Evolutionary conservation across 306 rosid genomes (phyloP).

Genomic region (Sicyos edulis): DNA sequence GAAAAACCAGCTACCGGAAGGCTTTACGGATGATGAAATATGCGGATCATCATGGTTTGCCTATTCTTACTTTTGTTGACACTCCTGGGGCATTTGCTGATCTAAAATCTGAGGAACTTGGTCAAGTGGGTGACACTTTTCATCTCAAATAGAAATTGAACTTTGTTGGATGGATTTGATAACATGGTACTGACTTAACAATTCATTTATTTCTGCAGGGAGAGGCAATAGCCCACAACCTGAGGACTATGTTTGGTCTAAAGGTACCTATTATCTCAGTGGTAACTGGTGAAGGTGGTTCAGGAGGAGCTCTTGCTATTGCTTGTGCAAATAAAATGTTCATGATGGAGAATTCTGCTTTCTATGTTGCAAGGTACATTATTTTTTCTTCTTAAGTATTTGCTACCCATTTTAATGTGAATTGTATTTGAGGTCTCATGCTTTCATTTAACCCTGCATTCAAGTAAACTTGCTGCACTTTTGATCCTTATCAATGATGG

Average conservation of each 20-base stretch:
- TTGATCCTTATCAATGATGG: neutral
- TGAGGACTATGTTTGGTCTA: conserved; percentile 56
- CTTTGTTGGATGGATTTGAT: conserved; percentile 14
- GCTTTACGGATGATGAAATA: conserved; percentile 63
- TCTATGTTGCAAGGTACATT: conserved; percentile 52
- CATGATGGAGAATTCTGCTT: conserved; percentile 55
- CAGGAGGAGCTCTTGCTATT: conserved; percentile 63
- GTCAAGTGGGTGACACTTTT: conserved; percentile 41
- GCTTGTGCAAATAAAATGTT: conserved; percentile 54
- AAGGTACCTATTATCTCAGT: conserved; percentile 48
- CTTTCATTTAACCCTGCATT: neutral
- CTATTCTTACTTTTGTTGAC: conserved; percentile 56
- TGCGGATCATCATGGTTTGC: conserved; percentile 53
- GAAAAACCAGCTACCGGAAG: conserved; percentile 41
- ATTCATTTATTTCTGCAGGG: conserved; percentile 31
- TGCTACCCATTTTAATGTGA: neutral
- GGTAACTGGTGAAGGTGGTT: conserved; percentile 59
- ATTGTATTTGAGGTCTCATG: neutral
- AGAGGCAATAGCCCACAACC: conserved; percentile 54
- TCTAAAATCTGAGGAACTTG: conserved; percentile 65
- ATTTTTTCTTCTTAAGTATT: neutral
- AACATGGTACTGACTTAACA: neutral
- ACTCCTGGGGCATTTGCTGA: conserved; percentile 66
- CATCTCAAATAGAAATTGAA: neutral
- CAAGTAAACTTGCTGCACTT: neutral